phyloP scores from a whole-genome alignment of 108 stramenopile genomes.

The Seminavis robusta region DNA sequence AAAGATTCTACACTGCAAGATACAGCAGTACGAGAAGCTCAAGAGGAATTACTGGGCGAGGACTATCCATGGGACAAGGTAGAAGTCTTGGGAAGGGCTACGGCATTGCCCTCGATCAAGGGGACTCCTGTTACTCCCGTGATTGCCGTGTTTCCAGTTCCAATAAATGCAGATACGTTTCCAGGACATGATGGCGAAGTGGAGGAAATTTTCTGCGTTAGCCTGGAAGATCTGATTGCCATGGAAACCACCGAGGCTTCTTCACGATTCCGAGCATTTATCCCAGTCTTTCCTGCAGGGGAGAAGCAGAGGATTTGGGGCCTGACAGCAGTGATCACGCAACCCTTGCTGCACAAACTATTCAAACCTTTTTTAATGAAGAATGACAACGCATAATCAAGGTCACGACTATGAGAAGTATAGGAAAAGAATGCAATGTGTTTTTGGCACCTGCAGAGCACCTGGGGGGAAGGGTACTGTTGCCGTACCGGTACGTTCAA shows the following conservation, averaged over 20 bases:
- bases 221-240: constrained; percentile 40
- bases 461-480: too few relatives aligned
- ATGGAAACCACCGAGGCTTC: constrained; percentile 43
- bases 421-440: too few relatives aligned
- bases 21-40: constrained; percentile 71
- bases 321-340: constrained; percentile 67
- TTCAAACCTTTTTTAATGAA: constrained; percentile 68
- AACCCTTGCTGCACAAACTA: constrained; percentile 59
- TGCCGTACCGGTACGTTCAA: too few relatives aligned
- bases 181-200: constrained; percentile 67
- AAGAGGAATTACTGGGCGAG: constrained; percentile 54
- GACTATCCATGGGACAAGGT: constrained; percentile 19
- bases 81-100: constrained; percentile 53
- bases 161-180: constrained; percentile 26
- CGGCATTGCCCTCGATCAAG: constrained; percentile 50
- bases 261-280: constrained; percentile 14
- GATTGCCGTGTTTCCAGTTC: constrained; percentile 40
- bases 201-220: constrained; percentile 61
- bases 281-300: constrained; percentile 53
- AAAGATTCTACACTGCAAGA: constrained; percentile 32
- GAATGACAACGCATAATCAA: too few relatives aligned
- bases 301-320: constrained; percentile 73
- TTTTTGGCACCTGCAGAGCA: too few relatives aligned
- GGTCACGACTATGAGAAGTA: too few relatives aligned
- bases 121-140: constrained; percentile 77